Conservation (phyloP, 1,139 yeast species). For the Zygosaccharomyces pseudobailii region DNA sequence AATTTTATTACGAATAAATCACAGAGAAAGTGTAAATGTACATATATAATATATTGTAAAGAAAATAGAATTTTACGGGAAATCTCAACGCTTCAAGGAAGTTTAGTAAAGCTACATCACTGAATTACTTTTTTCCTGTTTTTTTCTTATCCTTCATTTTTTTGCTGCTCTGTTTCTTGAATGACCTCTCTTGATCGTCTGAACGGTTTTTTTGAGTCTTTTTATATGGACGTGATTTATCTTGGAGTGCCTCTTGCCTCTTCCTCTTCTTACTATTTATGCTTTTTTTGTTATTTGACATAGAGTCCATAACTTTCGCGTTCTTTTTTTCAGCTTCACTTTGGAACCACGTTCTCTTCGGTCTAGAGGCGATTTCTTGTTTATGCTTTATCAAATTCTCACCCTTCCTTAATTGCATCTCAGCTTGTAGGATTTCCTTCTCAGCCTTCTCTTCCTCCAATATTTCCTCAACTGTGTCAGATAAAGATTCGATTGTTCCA, state of each 20-base stretch:
- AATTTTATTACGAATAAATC: slow-evolving; percentile 40
- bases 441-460: slow-evolving; percentile 83
- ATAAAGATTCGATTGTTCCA: slow-evolving; percentile 54
- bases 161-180: slow-evolving; percentile 34
- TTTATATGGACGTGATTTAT: slow-evolving; percentile 49
- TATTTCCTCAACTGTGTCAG: slow-evolving; percentile 64
- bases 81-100: no score
- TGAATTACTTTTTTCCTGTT: slow-evolving; percentile 15
- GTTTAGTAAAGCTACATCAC: no score
- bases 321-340: slow-evolving; percentile 64
- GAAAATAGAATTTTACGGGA: neutral
- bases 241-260: slow-evolving; percentile 47
- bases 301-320: slow-evolving; percentile 28
- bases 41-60: neutral
- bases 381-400: slow-evolving; percentile 75
- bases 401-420: slow-evolving; percentile 83
- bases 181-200: slow-evolving; percentile 42
- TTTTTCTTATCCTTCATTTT: slow-evolving; percentile 29
- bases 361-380: slow-evolving; percentile 81
- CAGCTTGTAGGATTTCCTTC: slow-evolving; percentile 81
- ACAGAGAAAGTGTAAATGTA: neutral
- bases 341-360: slow-evolving; percentile 97
- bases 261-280: slow-evolving; percentile 56
- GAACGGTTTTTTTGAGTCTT: slow-evolving; percentile 66
- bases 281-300: slow-evolving; percentile 44